phyloP scores from a whole-genome alignment of 768 basidiomycete genomes.

The Tremella fuciformis region DNA sequence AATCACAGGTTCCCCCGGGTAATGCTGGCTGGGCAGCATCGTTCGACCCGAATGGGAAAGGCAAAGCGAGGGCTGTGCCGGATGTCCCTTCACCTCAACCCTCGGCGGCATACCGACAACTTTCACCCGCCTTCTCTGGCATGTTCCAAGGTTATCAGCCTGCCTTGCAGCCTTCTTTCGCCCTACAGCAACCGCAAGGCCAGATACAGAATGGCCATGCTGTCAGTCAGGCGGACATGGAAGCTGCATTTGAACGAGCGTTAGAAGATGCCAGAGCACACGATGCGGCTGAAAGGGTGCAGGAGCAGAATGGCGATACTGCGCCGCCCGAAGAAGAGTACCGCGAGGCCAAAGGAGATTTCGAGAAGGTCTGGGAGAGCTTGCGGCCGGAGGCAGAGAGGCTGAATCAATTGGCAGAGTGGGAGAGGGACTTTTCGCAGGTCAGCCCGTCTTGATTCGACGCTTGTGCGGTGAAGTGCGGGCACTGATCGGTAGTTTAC shows the following conservation, averaged over 20 bases:
- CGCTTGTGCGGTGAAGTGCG: background rate
- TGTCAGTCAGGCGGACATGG: constrained; percentile 34
- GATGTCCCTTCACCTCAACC: constrained; percentile 29
- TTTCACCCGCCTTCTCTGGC: constrained; percentile 4
- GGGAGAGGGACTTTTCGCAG: constrained; percentile 51
- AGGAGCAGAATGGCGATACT: constrained; percentile 4
- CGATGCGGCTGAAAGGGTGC: background rate
- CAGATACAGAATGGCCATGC: constrained; percentile 4
- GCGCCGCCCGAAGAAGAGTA: constrained; percentile 19
- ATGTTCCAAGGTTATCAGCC: constrained; percentile 16
- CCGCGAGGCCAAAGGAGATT: constrained; percentile 39
- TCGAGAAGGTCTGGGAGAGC: constrained; percentile 51
- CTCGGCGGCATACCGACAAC: background rate
- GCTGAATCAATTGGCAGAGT: constrained; percentile 45
- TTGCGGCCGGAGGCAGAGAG: constrained; percentile 47
- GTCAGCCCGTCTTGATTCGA: constrained; percentile 21
- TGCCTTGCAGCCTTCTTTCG: constrained; percentile 24
- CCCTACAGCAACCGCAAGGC: constrained; percentile 9
- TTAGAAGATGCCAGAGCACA: constrained; percentile 22
- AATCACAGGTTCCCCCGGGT: background rate
- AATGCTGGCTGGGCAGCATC: constrained; percentile 17
- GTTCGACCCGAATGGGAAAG: constrained; percentile 65
- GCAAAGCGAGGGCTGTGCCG: constrained; percentile 58
- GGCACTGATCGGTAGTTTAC: constrained; percentile 31
- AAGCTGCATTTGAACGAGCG: constrained; percentile 32